Percentiles rank a stretch among this genome's conserved stretches.
Evolutionary conservation across 768 basidiomycete species (phyloP).

Genomic region (Chalciporus pseudorubinellus): DNA sequence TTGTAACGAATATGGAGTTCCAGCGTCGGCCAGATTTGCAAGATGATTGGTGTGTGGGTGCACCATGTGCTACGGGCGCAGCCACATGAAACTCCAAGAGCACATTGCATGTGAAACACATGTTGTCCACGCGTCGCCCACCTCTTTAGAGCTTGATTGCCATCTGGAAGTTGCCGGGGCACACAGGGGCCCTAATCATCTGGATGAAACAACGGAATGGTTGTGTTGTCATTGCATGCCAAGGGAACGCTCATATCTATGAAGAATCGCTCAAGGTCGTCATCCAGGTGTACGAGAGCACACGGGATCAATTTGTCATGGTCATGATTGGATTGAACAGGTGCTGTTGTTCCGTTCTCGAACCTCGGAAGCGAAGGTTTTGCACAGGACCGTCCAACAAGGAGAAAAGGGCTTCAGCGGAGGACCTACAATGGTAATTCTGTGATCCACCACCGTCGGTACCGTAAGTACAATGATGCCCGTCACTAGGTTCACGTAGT

Average conservation of each 20-base stretch:
- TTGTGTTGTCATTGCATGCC: constrained; percentile 4
- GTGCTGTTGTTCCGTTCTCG: constrained; percentile 22
- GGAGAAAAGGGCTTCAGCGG: constrained; percentile 1
- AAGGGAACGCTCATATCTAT: constrained; percentile 5
- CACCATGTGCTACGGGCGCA: constrained; percentile 2
- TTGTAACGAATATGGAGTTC: not conserved
- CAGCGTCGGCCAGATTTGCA: constrained; percentile 11
- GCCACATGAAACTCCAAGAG: constrained; percentile 8
- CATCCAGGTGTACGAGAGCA: not conserved
- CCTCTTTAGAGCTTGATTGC: constrained; percentile 1
- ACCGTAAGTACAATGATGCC: constrained; percentile 32
- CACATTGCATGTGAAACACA: constrained; percentile 13
- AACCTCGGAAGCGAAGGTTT: constrained; percentile 24
- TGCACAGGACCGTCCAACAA: constrained; percentile 25
- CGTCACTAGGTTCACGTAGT: constrained; percentile 20
- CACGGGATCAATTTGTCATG: constrained; percentile 14
- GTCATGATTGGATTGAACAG: constrained; percentile 18
- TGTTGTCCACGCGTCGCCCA: constrained; percentile 9
- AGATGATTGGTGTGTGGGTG: constrained; percentile 10
- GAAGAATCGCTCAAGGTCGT: not conserved
- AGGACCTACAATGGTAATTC: constrained; percentile 19
- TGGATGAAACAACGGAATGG: not conserved
- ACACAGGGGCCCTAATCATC: not conserved
- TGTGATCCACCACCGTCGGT: constrained; percentile 28
- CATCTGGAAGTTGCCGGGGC: not conserved